Percentiles rank a stretch among this genome's conserved stretches.
Conservation (phyloP, 2,329 filamentous ascomycete genomes). For the Ascomycota sp. region DNA sequence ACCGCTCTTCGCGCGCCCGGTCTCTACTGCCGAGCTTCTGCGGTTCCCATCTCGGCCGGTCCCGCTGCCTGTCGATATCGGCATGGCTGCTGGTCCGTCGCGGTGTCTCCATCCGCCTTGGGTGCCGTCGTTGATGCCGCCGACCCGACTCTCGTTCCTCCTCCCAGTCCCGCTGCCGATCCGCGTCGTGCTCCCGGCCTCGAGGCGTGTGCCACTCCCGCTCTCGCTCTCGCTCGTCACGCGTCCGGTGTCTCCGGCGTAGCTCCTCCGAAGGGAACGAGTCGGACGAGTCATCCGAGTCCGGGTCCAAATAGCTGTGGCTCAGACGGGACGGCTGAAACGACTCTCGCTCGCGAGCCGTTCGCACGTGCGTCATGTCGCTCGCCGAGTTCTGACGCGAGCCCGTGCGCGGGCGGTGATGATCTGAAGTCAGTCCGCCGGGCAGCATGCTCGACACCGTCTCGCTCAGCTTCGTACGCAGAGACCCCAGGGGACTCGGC, state of each 20-base stretch:
- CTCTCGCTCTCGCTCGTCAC: conserved; percentile 12
- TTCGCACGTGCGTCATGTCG: conserved; percentile 7
- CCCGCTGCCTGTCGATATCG: conserved; percentile 22
- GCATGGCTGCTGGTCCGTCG: conserved; percentile 29
- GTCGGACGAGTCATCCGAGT: conserved; percentile 16
- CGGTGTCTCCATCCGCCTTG: conserved; percentile 18
- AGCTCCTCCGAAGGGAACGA: conserved; percentile 12
- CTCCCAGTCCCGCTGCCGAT: conserved; percentile 12
- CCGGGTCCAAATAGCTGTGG: conserved; percentile 20
- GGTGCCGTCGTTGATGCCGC: conserved; percentile 14
- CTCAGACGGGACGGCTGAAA: conserved; percentile 19
- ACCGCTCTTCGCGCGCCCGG: conserved; percentile 12
- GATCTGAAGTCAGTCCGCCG: conserved; percentile 13
- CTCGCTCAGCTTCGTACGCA: conserved; percentile 23
- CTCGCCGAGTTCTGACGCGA: conserved; percentile 13
- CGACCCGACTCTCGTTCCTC: conserved; percentile 11
- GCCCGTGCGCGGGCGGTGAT: conserved; percentile 16
- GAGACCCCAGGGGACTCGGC: conserved; percentile 16
- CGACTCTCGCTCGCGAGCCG: conserved; percentile 20
- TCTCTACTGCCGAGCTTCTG: conserved; percentile 11
- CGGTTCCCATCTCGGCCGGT: conserved; percentile 13
- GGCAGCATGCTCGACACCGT: conserved; percentile 23
- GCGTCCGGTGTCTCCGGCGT: conserved; percentile 6
- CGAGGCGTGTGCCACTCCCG: conserved; percentile 6
- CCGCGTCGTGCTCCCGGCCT: conserved; percentile 12